Base-by-base conservation (phyloP, 192 early-diverging fungal species). In the Coemansia sp. region DNA sequence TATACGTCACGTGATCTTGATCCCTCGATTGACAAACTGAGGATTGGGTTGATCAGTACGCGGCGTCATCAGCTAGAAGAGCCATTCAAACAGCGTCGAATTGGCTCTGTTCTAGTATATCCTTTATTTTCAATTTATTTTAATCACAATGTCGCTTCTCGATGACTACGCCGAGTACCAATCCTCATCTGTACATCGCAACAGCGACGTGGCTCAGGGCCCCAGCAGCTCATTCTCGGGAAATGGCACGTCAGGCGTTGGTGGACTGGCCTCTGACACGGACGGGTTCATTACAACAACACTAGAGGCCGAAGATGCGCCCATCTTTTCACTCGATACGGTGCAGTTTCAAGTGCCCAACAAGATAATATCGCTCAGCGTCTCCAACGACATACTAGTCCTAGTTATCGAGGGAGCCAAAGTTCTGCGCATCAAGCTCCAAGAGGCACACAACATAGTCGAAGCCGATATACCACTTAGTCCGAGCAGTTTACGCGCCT, bases 271-370 rank as follows among this genome's bases (percentile, higher is more conserved):
- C 12, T 20, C 68, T 27, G 75, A 69, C 41, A 55, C 68, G 24
- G 75, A 74, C 38, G 83, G 79, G 43, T 85, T 73, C 61, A 71
- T 79, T 2, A 70, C 83, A 69, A 81, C 75, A 1, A 81, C 73
- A 2, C 71, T 81, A 2, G 83, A 78, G 1, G 69, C 70, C 22
- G 76, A 81, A 27, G 76, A 85, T 36, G 79, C 76, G 38, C 79
- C 79, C 65, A 89, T 93, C 65, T 98, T 98, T 69, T 87, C 88
- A 8, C 86, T 98, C 24, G 95, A 95, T 78, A 87, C 87, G 31
- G 95, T 98, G 58, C 93, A 97, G 72, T 97, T 97, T 66, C 88
- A 90, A 50, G 91, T 96, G 66, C 92, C 95, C 11, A 91, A 88
- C 15, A 76, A 84, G 33, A 83, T 98, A 11, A 85, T 90, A 7